phyloP scores from a whole-genome alignment of 2,329 filamentous ascomycete genomes.

The Sclerotinia minor region DNA sequence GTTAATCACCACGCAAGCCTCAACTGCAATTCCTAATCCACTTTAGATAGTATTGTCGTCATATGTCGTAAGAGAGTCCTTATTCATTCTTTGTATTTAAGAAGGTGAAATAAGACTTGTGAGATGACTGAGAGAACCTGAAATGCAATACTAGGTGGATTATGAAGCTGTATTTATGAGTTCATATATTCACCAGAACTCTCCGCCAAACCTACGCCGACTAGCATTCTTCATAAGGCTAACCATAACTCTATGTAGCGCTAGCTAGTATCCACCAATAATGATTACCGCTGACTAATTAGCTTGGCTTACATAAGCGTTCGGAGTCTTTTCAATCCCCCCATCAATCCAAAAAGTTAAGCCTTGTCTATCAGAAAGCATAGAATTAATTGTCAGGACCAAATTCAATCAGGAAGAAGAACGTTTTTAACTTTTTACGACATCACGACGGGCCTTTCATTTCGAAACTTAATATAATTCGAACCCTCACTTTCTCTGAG shows the following conservation, averaged over 20 bases:
- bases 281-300: rapidly evolving
- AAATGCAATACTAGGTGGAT: not conserved
- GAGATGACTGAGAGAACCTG: not conserved
- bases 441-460: slow-evolving; percentile 13
- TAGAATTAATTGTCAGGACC: slow-evolving; percentile 9
- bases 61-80: not conserved
- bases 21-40: not conserved
- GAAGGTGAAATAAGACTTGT: not conserved
- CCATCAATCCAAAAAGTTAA: slow-evolving; percentile 17
- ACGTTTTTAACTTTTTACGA: slow-evolving; percentile 14
- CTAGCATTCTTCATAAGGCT: not conserved
- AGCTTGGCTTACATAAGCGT: slow-evolving; percentile 13
- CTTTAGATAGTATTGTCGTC: not conserved
- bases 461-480: not conserved
- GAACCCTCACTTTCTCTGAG: slow-evolving; percentile 3
- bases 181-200: no score
- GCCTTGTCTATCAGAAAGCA: slow-evolving; percentile 18
- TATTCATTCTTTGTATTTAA: not conserved
- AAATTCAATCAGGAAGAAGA: slow-evolving; percentile 14
- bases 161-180: no score
- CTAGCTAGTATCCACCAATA: not conserved
- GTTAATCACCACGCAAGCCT: not conserved
- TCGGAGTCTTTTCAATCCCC: slow-evolving; percentile 5
- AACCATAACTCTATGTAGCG: not conserved
- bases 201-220: not conserved